Evolutionary conservation across 2,329 filamentous ascomycete species (phyloP).

Genomic region (Alternaria infectoria): DNA sequence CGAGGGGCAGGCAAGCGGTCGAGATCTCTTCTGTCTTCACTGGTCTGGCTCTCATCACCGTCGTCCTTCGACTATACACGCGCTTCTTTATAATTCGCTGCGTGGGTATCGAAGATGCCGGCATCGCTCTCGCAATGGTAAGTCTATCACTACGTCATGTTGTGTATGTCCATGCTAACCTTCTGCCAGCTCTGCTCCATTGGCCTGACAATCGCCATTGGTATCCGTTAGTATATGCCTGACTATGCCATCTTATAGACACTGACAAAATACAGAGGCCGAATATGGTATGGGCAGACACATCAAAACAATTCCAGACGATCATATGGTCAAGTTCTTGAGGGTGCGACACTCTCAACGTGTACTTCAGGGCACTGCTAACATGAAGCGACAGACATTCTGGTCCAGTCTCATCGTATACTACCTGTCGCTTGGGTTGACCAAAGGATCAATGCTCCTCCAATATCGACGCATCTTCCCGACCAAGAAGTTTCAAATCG

Average conservation of each 20-base stretch:
- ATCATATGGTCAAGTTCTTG: constrained; percentile 26
- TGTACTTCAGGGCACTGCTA: not conserved
- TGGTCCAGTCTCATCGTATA: constrained; percentile 43
- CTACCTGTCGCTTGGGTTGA: constrained; percentile 41
- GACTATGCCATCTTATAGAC: not conserved
- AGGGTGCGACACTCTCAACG: constrained; percentile 23
- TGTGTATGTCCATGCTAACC: not conserved
- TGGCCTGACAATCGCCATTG: constrained; percentile 37
- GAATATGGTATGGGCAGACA: constrained; percentile 40
- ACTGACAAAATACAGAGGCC: constrained; percentile 32
- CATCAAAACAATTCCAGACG: constrained; percentile 14
- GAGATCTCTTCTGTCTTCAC: constrained; percentile 34
- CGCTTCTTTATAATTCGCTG: constrained; percentile 38
- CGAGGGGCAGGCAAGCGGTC: constrained; percentile 32
- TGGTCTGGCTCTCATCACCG: constrained; percentile 27
- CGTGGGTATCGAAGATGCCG: constrained; percentile 37
- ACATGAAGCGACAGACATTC: constrained; percentile 30
- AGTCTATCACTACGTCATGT: not conserved
- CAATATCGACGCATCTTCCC: constrained; percentile 43
- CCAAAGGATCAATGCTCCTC: constrained; percentile 43
- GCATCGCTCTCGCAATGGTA: constrained; percentile 37
- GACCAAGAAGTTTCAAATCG: constrained; percentile 33
- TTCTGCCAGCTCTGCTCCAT: constrained; percentile 25
- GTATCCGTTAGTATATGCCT: constrained; percentile 28
- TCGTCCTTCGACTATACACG: constrained; percentile 38